Base-by-base conservation (phyloP, 352 stramenopile genomes). In the Chrysophaeum taylorii region DNA sequence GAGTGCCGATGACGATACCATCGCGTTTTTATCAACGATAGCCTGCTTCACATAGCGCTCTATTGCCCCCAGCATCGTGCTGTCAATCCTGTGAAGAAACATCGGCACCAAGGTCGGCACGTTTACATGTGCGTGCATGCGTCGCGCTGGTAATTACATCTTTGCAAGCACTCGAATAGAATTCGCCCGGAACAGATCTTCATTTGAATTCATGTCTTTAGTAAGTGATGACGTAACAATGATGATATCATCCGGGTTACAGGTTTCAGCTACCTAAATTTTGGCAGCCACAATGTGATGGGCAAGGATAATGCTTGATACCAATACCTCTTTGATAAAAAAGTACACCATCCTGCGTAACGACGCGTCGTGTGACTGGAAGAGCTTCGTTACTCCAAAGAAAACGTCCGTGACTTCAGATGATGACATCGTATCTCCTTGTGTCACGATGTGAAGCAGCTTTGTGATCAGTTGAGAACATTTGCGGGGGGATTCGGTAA, bases 391-490 rank as follows among this genome's bases (percentile, higher is more conserved):
- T 16, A 98, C 94, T 21, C 92, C 94, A 71, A 99, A 99, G 79
- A 99, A 99, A 23, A 99, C 94, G 36, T 97, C 94, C 0, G 90
- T 97, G 1, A 92, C 95, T 78, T 99, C 94, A 12, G 85, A 88
- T 41, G 82, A 92, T 16, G 87, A 96, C 64, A 99, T 94, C 37
- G 90, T 94, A 73, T 99, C 94, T 21, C 95, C 95, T 72, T 97
- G 94, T 36, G 94, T 97, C 61, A 98, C 83, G 33, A 99, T 88
- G 76, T 98, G 93, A 67, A 99, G 86, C 63, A 99, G 79, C 81
- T 99, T 97, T 25, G 95, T 97, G 82, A 99, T 98, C 63, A 98
- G 88, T 78, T 97, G 92, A 75, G 93, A 98, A 84, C 95, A 99
- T 78, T 97, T 96, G 62, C 94, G 92, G 14, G 95, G 94, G 74